Evolutionary conservation across 768 basidiomycete genomes (phyloP), one percentile per base, ranked within the genome.

Genomic region (Phylloporus sp.): DNA sequence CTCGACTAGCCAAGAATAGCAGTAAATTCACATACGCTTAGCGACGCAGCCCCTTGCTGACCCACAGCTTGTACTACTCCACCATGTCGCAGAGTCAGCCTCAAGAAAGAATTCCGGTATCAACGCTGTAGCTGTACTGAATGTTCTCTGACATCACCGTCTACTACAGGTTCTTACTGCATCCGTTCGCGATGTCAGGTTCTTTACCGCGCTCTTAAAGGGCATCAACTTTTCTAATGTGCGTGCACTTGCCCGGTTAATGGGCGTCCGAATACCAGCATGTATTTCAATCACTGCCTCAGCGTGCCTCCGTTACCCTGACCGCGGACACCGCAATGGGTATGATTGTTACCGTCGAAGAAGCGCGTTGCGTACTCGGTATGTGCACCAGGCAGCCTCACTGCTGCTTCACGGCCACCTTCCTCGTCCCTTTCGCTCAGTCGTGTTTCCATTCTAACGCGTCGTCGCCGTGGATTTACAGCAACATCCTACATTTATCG

Each of bases 171-270:
- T 90, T n/a, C 72, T 91, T 38, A 79, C 76, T 47, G 84, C 86
- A 6, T 86, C 86, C 36, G 78, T 87, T 1, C 80, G 86, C 58
- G 93, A 95, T 70, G 83, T 97, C 43, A 80, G 91, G 47, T 86
- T 88, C 60, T 83, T 97, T 49, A 75, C 86, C 9, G 74, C 84
- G 16, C 74, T 97, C 18, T 73, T 97, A 23, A 82, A 89, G 55
- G 90, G 91, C 8, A 84, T 97, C 45, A 86, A 81, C 60, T 88
- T 97, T 66, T 73, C 76, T 29, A 86, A 86, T 61, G 94, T 93
- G 68, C 71, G 85, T 66, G 34, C 45, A 22, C 26, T 13, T 27
- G 44, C 46, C 41, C 35, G 31, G 32, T 47, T 8, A 39, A 41
- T 28, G 28, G 20, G 26, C 28, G 39, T 50, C 32, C 31, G 35